Evolutionary conservation across 163 green algal genomes (phyloP).

Genomic region (Chloromonas sp.): DNA sequence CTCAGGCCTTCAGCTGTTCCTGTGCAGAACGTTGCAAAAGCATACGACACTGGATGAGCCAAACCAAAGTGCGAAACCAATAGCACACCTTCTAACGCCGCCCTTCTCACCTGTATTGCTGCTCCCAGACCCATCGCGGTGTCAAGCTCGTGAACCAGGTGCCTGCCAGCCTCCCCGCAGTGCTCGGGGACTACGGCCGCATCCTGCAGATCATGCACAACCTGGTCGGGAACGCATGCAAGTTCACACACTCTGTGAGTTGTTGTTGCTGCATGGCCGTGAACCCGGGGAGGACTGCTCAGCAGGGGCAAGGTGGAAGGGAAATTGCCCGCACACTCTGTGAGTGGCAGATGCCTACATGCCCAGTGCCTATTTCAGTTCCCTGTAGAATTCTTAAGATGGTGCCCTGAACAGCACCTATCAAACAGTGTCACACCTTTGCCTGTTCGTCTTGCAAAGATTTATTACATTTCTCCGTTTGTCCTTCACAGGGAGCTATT

Average conservation of each 20-base stretch:
- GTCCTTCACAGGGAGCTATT: constrained; percentile 20
- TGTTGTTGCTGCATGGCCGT: not conserved
- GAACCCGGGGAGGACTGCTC: constrained; percentile 4
- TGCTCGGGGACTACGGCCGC: constrained; percentile 12
- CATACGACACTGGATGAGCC: too few relatives aligned
- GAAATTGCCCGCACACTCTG: constrained; percentile 25
- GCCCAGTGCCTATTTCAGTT: not conserved
- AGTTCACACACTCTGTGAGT: constrained; percentile 16
- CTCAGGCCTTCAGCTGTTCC: too few relatives aligned
- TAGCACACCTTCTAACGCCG: too few relatives aligned
- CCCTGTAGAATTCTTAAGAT: too few relatives aligned
- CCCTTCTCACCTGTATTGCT: not conserved
- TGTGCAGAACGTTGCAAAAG: too few relatives aligned
- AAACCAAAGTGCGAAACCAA: too few relatives aligned
- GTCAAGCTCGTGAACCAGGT: constrained; percentile 55
- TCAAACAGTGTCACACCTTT: not conserved
- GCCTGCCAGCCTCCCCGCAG: constrained; percentile 26
- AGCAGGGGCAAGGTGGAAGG: too few relatives aligned
- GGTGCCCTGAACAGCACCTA: too few relatives aligned
- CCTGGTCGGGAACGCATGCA: constrained; percentile 14
- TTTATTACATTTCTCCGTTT: too few relatives aligned
- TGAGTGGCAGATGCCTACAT: too few relatives aligned
- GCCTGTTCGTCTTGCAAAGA: too few relatives aligned
- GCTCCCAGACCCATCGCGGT: constrained; percentile 24
- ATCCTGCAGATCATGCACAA: constrained; percentile 30